phyloP scores from a whole-genome alignment of 805 yeast species.

The Kluyveromyces lactis region DNA sequence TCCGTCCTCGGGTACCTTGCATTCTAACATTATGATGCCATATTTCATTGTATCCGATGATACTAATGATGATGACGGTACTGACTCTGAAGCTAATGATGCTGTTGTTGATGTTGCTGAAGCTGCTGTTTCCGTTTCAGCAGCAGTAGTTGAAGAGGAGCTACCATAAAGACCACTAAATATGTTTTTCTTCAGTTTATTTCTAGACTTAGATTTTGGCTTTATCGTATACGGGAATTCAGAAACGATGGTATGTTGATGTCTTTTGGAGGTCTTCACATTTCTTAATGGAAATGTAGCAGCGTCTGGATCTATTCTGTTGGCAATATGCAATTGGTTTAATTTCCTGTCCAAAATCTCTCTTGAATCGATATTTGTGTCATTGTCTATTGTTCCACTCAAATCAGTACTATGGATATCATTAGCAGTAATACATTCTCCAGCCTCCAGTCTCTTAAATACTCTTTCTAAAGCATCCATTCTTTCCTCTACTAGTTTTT shows the following conservation, averaged over 20 bases:
- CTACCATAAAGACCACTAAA: slow-evolving; percentile 18
- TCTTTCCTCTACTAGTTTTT: slow-evolving; percentile 21
- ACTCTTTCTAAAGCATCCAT: slow-evolving; percentile 19
- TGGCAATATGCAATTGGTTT: slow-evolving; percentile 23
- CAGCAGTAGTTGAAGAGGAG: slow-evolving; percentile 6
- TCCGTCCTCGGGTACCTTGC: slow-evolving; percentile 28
- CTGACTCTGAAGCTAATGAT: slow-evolving; percentile 4
- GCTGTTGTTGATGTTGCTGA: slow-evolving; percentile 5
- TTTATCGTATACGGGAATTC: slow-evolving; percentile 24
- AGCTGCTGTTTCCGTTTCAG: neutral
- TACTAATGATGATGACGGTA: no score
- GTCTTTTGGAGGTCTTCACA: slow-evolving; percentile 9
- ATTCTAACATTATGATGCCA: slow-evolving; percentile 27
- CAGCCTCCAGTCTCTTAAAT: slow-evolving; percentile 15
- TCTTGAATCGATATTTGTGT: slow-evolving; percentile 15
- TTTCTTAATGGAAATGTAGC: slow-evolving; percentile 9
- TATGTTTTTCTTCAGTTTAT: slow-evolving; percentile 15
- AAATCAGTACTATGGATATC: slow-evolving; percentile 24
- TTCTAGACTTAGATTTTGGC: slow-evolving; percentile 13
- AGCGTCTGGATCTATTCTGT: slow-evolving; percentile 12
- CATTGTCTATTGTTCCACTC: slow-evolving; percentile 20
- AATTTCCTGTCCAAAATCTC: slow-evolving; percentile 23
- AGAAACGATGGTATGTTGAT: slow-evolving; percentile 16
- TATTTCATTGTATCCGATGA: slow-evolving; percentile 9
- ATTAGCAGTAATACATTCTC: slow-evolving; percentile 17